phyloP scores from a whole-genome alignment of 805 yeast species.

The Candida glaebosa region DNA sequence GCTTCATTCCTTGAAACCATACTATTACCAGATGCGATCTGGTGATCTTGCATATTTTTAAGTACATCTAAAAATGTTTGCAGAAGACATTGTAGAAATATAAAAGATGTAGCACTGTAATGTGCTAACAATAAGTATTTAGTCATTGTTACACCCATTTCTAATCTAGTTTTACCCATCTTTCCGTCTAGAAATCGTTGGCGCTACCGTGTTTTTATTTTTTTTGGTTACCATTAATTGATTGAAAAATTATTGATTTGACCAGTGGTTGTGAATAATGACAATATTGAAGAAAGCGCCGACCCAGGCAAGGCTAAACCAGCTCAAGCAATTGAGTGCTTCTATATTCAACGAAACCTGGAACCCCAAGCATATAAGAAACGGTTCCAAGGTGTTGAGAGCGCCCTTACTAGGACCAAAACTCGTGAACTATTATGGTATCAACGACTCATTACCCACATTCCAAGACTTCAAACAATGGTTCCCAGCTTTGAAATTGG shows the following conservation, averaged over 20 bases:
- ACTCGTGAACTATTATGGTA: conserved; percentile 68
- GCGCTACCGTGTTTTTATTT: conserved; percentile 1
- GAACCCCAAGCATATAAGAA: conserved; percentile 63
- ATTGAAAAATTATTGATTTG: neutral
- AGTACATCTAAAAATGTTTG: no score
- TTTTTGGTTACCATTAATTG: neutral
- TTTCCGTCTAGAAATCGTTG: no score
- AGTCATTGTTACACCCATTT: neutral
- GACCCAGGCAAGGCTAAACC: conserved; percentile 45
- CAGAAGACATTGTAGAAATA: no score
- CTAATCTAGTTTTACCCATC: neutral
- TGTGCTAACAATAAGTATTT: neutral
- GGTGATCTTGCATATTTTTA: no score
- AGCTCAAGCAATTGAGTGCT: conserved; percentile 58
- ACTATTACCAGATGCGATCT: no score
- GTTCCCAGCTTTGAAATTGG: conserved; percentile 49
- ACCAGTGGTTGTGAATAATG: conserved; percentile 15
- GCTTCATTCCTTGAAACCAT: no score
- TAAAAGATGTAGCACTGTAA: neutral
- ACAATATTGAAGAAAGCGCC: conserved; percentile 37
- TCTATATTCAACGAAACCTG: conserved; percentile 66
- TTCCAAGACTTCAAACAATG: conserved; percentile 56
- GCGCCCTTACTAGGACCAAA: conserved; percentile 70
- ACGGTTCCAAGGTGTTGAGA: conserved; percentile 68
- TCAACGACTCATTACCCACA: conserved; percentile 60